These are phyloP conservation scores for Galerina sulciceps DNA, from an alignment of 768 basidiomycete species.

Conservation along the genomic window DNA sequence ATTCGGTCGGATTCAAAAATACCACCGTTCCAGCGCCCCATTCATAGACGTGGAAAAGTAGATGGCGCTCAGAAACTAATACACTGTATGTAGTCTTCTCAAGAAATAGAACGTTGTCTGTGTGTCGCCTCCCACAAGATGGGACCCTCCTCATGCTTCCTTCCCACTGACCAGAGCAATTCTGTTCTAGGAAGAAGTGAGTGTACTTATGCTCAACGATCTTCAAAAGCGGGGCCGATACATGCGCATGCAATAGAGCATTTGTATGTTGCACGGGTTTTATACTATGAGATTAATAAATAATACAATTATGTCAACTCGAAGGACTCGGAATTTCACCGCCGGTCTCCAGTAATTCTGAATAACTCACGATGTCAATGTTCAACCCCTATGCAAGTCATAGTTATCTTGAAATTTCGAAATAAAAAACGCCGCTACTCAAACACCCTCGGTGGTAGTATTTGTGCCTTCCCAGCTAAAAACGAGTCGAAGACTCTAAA, in stretches of 20 bases:
- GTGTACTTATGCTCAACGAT: neutral
- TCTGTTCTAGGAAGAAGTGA: slow-evolving; percentile 6
- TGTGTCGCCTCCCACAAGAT: slow-evolving; percentile 15
- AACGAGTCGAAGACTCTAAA: no score
- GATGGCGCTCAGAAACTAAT: neutral
- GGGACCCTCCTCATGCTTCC: slow-evolving; percentile 14
- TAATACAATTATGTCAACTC: no score
- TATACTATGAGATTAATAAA: no score
- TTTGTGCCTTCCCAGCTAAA: no score
- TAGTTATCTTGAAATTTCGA: no score
- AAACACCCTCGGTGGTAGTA: no score
- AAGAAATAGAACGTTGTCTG: slow-evolving; percentile 7
- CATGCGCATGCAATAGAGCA: neutral
- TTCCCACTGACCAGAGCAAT: slow-evolving; percentile 15
- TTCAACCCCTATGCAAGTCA: neutral
- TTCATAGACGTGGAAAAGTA: slow-evolving; percentile 8
- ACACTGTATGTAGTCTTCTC: neutral
- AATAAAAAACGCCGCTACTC: no score
- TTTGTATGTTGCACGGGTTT: no score
- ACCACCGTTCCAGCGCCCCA: neutral
- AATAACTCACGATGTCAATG: neutral
- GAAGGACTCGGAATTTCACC: neutral
- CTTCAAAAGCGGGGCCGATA: slow-evolving; percentile 2
- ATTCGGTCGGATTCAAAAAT: neutral
- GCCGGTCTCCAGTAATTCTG: neutral